Conservation (phyloP, 306 rosid species). For the Lotus japonicus region DNA sequence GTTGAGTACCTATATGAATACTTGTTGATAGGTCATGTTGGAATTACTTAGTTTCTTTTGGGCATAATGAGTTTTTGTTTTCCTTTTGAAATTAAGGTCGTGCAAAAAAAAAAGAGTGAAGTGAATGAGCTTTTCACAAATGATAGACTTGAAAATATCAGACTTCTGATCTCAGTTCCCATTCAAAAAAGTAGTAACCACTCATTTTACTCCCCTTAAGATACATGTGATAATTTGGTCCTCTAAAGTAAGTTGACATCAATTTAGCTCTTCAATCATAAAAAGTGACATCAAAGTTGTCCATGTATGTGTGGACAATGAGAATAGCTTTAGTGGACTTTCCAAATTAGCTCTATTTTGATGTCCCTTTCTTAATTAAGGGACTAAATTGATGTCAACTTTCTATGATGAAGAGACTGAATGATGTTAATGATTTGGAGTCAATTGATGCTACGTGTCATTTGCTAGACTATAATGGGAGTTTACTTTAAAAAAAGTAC, state of each 20-base stretch:
- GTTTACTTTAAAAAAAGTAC: neutral
- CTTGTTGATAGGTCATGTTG: neutral
- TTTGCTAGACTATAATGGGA: neutral
- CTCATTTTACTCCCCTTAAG: neutral
- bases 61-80: neutral
- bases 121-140: conserved; percentile 2
- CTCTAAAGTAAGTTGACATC: neutral
- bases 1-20: neutral
- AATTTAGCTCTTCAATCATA: conserved; percentile 7
- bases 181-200: neutral
- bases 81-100: neutral
- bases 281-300: neutral
- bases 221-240: neutral
- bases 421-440: neutral
- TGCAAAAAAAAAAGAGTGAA: neutral
- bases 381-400: neutral
- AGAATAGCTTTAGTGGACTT: neutral
- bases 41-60: conserved; percentile 7
- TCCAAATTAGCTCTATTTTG: neutral
- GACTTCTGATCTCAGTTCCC: neutral
- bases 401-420: neutral
- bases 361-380: neutral
- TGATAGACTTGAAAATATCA: neutral
- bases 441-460: neutral
- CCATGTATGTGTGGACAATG: neutral